Evolutionary conservation across 1,284 basidiomycete species (phyloP), one percentile per base, ranked within the genome.

Genomic region (Rhodofomes roseus): DNA sequence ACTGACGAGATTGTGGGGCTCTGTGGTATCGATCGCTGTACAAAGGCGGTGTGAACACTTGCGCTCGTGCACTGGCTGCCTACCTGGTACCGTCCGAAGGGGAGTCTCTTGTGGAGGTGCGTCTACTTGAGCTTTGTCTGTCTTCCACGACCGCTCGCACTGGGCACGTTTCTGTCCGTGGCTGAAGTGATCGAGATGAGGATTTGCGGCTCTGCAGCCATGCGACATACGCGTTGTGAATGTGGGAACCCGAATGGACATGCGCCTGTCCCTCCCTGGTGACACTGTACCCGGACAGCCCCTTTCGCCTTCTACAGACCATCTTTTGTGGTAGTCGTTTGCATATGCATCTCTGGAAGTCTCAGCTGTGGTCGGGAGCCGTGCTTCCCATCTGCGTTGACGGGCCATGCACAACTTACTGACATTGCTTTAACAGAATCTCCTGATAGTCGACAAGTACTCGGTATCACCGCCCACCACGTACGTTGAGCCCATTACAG

Each of bases 381-480:
- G n/a, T n/a, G n/a, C n/a, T n/a, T n/a, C n/a, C n/a, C n/a, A n/a
- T n/a, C n/a, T n/a, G n/a, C n/a, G n/a, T n/a, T n/a, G n/a, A n/a
- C n/a, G n/a, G n/a, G n/a, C n/a, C n/a, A n/a, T n/a, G n/a, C n/a
- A n/a, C n/a, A n/a, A n/a, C n/a, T n/a, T n/a, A 43, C 53, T 34
- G 9, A 52, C n/a, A 2, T 23, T 52, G 34, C 18, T 52, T 46
- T 53, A 6, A 23, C 68, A 92, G 90, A 79, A 85, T 70, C 76
- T 92, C 20, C 83, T 89, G 55, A 88, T 93, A 65, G 91, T 93
- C 48, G 93, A 96, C 76, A 92, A 93, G 71, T 94, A 86, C 73
- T 92, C 90, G 23, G 90, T 95, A 40, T 69, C 76, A 16, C 93
- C 93, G 5, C 82, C 93, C n/a, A 94, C 93, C 56, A 95, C 92